Evolutionary conservation across 257 asterid genomes (phyloP), one percentile per base, ranked within the genome.

Genomic region (Ilex asprella): DNA sequence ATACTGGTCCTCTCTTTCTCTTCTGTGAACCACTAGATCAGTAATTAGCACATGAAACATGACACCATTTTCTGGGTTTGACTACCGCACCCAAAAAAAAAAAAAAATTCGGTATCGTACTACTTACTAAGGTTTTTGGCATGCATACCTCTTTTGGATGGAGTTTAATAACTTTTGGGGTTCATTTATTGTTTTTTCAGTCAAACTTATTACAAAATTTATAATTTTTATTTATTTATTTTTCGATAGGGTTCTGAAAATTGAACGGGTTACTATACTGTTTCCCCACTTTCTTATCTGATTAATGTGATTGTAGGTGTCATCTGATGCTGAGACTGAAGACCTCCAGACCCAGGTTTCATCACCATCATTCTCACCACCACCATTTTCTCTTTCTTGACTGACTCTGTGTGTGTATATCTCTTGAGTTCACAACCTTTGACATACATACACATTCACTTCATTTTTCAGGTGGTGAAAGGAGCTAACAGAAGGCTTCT

Each of bases 401-500:
- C 7, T 15, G 44, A n/a, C 8, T 27, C 14, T 16, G 9, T 30
- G 7, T 39, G 41, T 49, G 11, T 13, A 9, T 14, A 8, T 8
- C 2, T 55, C 32, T 15, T 15, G 21, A 44, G 39, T 47, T 16
- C 55, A 31, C 5, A 31, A 3, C 50, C 55, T 14, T 52, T 6
- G 32, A 62, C 27, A 30, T 70, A 68, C 69, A 66, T 67, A 51
- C 29, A 8, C 0, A 15, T 29, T 9, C 29, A 8, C 0, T 27
- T 29, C 7, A 10, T 21, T 39, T 13, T 50, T 56, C 41, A 86
- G 95, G 86, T 80, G 78, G 85, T 79, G 67, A 82, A 47, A 81
- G 88, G 88, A 31, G 65, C 55, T 44, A 81, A 81, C 63, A 67
- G 88, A 61, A 82, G 86, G 83, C 84, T 82, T 7, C 52, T 82